phyloP scores from a whole-genome alignment of 192 early-diverging fungal genomes.

The Podila epicladia region DNA sequence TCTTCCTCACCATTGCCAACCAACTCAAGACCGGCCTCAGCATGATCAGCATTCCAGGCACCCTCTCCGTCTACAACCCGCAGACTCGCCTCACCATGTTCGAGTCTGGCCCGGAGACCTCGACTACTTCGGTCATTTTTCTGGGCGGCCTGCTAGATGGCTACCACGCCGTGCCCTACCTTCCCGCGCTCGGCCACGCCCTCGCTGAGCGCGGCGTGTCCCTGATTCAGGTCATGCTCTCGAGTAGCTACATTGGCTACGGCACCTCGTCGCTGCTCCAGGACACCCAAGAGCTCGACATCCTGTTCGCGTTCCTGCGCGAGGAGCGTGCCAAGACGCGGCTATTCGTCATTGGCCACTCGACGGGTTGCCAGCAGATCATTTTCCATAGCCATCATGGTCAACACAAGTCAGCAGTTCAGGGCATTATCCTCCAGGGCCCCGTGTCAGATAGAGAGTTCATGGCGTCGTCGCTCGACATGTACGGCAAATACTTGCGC shows the following conservation, averaged over 20 bases:
- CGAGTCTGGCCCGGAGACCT: constrained; percentile 43
- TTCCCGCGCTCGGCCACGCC: constrained; percentile 22
- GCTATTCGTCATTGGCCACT: constrained; percentile 56
- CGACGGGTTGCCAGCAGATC: constrained; percentile 56
- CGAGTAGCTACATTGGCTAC: constrained; percentile 56
- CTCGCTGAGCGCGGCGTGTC: constrained; percentile 32
- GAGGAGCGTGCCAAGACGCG: constrained; percentile 32
- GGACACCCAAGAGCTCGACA: constrained; percentile 51
- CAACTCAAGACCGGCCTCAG: not conserved
- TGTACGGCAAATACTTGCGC: constrained; percentile 29
- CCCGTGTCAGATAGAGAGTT: constrained; percentile 57
- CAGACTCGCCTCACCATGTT: constrained; percentile 54
- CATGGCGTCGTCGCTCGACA: constrained; percentile 23
- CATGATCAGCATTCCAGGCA: constrained; percentile 51
- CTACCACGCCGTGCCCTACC: constrained; percentile 54
- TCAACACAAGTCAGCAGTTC: constrained; percentile 11
- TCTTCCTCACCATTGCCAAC: not conserved
- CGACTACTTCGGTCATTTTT: constrained; percentile 42
- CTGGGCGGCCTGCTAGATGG: constrained; percentile 54
- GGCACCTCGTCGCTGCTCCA: constrained; percentile 43
- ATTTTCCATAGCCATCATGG: constrained; percentile 42
- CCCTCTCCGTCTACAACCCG: constrained; percentile 52
- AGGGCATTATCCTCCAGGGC: constrained; percentile 53
- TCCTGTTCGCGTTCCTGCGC: constrained; percentile 31
- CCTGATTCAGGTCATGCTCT: constrained; percentile 53